Evolutionary conservation across 129 eudicot genomes (phyloP).

Genomic region (Rutidosis leptorrhynchoides): DNA sequence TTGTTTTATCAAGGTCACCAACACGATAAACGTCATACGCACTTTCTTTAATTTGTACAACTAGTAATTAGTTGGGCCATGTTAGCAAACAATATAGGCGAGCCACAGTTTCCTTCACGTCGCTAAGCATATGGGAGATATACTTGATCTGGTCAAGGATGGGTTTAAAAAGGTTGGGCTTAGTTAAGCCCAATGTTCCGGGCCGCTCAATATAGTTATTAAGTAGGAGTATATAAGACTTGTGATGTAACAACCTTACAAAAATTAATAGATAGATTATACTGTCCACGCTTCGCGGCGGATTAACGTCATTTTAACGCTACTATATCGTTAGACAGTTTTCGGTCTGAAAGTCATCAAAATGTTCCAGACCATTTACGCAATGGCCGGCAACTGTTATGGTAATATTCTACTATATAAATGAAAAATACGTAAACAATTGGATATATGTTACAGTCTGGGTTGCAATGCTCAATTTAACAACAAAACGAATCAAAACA

Average conservation of each 20-base stretch:
- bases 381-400: too few species aligned
- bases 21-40: conserved; percentile 86
- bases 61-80: conserved; percentile 59
- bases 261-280: neutral
- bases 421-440: too few species aligned
- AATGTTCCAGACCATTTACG: too few species aligned
- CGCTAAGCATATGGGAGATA: too few species aligned
- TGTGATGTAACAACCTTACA: neutral
- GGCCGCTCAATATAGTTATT: neutral
- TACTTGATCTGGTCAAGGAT: conserved; percentile 8
- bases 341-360: too few species aligned
- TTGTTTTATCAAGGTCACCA: conserved; percentile 81
- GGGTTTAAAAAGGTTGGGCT: neutral
- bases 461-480: too few species aligned
- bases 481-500: too few species aligned
- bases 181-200: neutral
- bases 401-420: too few species aligned
- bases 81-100: conserved; percentile 42
- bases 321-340: too few species aligned
- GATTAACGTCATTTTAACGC: too few species aligned
- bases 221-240: neutral
- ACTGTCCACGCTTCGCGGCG: too few species aligned
- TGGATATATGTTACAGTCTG: too few species aligned
- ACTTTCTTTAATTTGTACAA: conserved; percentile 49
- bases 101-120: conserved; percentile 36